Conservation (phyloP, 768 basidiomycete genomes). For the Mycena pura region DNA sequence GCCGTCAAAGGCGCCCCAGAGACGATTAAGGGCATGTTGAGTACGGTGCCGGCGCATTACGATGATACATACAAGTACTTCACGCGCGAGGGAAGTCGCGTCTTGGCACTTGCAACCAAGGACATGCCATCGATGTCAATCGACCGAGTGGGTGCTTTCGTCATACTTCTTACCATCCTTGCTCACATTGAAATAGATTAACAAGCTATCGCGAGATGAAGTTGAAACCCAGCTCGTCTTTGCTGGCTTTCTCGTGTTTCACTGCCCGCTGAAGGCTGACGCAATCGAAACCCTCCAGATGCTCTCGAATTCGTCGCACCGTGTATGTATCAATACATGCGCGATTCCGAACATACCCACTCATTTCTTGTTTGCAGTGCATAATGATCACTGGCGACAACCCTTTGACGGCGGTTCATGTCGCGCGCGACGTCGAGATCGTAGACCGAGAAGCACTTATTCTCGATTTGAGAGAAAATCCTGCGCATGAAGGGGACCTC, state of each 20-base stretch:
- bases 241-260: constrained; percentile 98
- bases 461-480: constrained; percentile 86
- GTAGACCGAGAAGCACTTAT: constrained; percentile 95
- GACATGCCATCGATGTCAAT: constrained; percentile 72
- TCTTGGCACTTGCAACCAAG: constrained; percentile 90
- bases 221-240: constrained; percentile 84
- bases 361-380: constrained; percentile 61
- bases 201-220: constrained; percentile 80
- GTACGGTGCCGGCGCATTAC: constrained; percentile 74
- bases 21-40: constrained; percentile 90
- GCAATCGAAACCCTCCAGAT: constrained; percentile 91
- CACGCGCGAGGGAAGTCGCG: constrained; percentile 91
- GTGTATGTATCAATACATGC: too few relatives aligned
- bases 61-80: constrained; percentile 96
- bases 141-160: constrained; percentile 66
- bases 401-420: constrained; percentile 95
- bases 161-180: neutral
- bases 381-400: constrained; percentile 99
- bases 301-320: constrained; percentile 94
- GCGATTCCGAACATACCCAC: too few relatives aligned
- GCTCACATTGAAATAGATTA: constrained; percentile 63
- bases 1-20: constrained; percentile 98
- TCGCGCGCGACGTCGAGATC: constrained; percentile 95
- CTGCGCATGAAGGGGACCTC: constrained; percentile 75
- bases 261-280: constrained; percentile 95